phyloP scores from a whole-genome alignment of 306 rosid genomes.

The Rosa lucieae region DNA sequence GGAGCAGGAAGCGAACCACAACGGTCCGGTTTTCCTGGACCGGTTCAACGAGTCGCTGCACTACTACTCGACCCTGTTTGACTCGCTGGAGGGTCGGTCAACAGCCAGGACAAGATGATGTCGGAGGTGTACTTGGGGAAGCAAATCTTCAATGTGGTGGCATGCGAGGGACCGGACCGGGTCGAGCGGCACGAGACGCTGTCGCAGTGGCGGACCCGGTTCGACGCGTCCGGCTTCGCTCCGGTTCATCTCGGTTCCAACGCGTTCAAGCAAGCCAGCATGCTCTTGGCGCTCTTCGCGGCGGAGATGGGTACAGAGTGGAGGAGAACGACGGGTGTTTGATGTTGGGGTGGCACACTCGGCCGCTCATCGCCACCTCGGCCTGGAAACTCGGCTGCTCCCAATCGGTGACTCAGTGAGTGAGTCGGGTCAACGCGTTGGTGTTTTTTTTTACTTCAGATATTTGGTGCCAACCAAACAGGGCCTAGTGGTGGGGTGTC shows the following conservation, averaged over 20 bases:
- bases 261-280: conserved; percentile 92
- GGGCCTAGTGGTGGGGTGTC: conserved; percentile 38
- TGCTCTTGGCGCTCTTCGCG: conserved; percentile 67
- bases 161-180: conserved; percentile 83
- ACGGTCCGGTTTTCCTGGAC: conserved; percentile 60
- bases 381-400: conserved; percentile 68
- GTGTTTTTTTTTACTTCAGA: background rate
- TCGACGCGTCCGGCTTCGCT: conserved; percentile 53
- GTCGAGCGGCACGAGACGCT: conserved; percentile 83
- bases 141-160: conserved; percentile 88
- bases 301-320: conserved; percentile 86
- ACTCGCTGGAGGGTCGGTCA: conserved; percentile 77
- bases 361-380: conserved; percentile 85
- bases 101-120: conserved; percentile 62
- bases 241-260: conserved; percentile 84
- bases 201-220: conserved; percentile 69
- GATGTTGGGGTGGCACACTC: conserved; percentile 86
- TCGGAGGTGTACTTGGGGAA: conserved; percentile 84
- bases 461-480: conserved; percentile 2
- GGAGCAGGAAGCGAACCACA: conserved; percentile 87
- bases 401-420: conserved; percentile 47
- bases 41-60: conserved; percentile 92
- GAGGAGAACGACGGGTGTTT: conserved; percentile 79
- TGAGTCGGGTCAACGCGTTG: conserved; percentile 35
- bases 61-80: conserved; percentile 89